Conservation (phyloP, 106 monocot genomes). For the Acanthochlamys bracteata region DNA sequence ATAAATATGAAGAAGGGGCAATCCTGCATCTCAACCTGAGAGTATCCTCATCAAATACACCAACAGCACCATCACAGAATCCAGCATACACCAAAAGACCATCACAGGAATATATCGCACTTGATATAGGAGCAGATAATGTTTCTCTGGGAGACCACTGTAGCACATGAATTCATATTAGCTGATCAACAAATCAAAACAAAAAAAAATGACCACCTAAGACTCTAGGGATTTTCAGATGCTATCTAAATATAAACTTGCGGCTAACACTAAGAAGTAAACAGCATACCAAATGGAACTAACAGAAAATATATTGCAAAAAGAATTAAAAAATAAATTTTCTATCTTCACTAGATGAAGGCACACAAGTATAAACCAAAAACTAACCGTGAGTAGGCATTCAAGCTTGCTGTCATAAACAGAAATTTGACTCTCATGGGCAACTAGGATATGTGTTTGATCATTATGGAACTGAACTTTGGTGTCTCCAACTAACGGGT, state of each 20-base stretch:
- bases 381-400: slow-evolving; percentile 66
- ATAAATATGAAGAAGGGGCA: slow-evolving; percentile 65
- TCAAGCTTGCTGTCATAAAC: slow-evolving; percentile 93
- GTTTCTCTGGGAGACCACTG: slow-evolving; percentile 91
- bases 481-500: slow-evolving; percentile 77
- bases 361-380: background rate
- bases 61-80: slow-evolving; percentile 97
- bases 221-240: background rate
- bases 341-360: background rate
- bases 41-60: slow-evolving; percentile 82
- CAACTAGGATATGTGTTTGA: slow-evolving; percentile 80
- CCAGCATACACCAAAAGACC: slow-evolving; percentile 72
- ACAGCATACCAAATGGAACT: background rate
- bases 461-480: slow-evolving; percentile 98
- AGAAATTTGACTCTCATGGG: slow-evolving; percentile 82
- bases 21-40: slow-evolving; percentile 79
- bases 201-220: background rate
- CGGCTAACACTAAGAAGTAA: background rate
- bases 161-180: background rate
- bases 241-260: background rate
- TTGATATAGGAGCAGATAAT: slow-evolving; percentile 74
- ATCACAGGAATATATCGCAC: slow-evolving; percentile 95
- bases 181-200: background rate
- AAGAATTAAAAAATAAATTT: background rate
- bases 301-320: too few relatives aligned